Percentiles rank a stretch among this genome's conserved stretches.
Conservation (phyloP, 176 grass and related monocot species). For the Ensete ventricosum region DNA sequence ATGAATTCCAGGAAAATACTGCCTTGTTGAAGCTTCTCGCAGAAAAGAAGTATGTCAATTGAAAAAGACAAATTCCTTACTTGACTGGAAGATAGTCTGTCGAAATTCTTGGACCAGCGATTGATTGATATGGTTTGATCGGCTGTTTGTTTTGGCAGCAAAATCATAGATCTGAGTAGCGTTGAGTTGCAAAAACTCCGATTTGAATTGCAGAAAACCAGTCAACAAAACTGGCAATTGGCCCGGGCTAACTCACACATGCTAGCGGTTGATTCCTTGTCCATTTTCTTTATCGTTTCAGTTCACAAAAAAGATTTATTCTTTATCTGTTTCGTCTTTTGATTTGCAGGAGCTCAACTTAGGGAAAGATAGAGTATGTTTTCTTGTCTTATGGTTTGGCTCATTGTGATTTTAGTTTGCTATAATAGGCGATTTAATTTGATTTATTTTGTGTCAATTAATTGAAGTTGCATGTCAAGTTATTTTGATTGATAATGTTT, state of each 20-base stretch:
- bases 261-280: slow-evolving; percentile 30
- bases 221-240: slow-evolving; percentile 46
- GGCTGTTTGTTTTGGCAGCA: slow-evolving; percentile 28
- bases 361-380: slow-evolving; percentile 50
- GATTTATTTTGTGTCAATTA: neutral
- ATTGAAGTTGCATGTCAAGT: neutral
- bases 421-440: too few relatives aligned
- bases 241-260: slow-evolving; percentile 43
- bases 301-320: neutral
- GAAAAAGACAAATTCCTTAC: neutral
- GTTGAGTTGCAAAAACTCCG: slow-evolving; percentile 44
- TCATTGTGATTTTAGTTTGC: neutral
- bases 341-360: slow-evolving; percentile 53
- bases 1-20: slow-evolving; percentile 33
- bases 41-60: slow-evolving; percentile 36
- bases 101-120: neutral
- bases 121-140: neutral
- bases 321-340: slow-evolving; percentile 26
- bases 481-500: slow-evolving; percentile 3
- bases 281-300: neutral
- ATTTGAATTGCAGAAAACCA: slow-evolving; percentile 14
- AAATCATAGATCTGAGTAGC: slow-evolving; percentile 28
- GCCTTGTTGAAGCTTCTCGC: slow-evolving; percentile 24
- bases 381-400: neutral
- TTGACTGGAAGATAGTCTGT: neutral